Percentiles rank a stretch among this genome's conserved stretches.
Evolutionary conservation across 148 eudicot species (phyloP).

Genomic region (Rhododendron vialii): DNA sequence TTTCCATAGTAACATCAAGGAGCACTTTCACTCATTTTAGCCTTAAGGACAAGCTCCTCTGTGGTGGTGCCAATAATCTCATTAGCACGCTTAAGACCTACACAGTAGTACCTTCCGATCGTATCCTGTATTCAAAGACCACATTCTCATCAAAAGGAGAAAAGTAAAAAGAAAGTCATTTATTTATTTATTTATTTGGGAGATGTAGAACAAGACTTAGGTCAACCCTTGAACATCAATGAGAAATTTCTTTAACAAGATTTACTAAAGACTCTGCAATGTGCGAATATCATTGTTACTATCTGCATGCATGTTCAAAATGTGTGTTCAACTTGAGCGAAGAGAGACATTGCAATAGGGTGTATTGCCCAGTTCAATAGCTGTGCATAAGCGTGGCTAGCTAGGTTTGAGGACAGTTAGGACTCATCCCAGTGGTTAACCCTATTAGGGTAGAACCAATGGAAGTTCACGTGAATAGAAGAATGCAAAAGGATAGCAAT

Average conservation of each 20-base stretch:
- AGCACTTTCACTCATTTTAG: slow-evolving; percentile 28
- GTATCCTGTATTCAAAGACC: slow-evolving; percentile 42
- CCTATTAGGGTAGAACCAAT: background rate
- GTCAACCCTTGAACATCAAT: background rate
- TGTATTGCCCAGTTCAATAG: background rate
- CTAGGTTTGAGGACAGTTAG: background rate
- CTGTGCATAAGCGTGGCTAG: background rate
- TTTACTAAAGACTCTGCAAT: background rate
- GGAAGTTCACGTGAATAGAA: background rate
- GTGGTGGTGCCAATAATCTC: slow-evolving; percentile 87
- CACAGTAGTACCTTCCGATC: slow-evolving; percentile 71
- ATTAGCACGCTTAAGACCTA: slow-evolving; percentile 73
- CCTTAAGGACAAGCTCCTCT: slow-evolving; percentile 70
- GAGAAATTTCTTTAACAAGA: background rate
- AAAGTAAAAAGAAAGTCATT: background rate
- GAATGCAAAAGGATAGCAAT: background rate
- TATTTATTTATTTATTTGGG: too few species aligned
- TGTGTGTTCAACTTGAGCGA: background rate
- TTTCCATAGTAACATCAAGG: slow-evolving; percentile 13
- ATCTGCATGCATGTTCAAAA: slow-evolving; percentile 35
- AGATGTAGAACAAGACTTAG: too few species aligned
- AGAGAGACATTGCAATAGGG: background rate
- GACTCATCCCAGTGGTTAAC: background rate
- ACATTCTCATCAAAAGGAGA: background rate
- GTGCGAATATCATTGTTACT: background rate